Evolutionary conservation across 768 basidiomycete species (phyloP), one percentile per base, ranked within the genome.

Genomic region (Rhizopogon salebrosus): DNA sequence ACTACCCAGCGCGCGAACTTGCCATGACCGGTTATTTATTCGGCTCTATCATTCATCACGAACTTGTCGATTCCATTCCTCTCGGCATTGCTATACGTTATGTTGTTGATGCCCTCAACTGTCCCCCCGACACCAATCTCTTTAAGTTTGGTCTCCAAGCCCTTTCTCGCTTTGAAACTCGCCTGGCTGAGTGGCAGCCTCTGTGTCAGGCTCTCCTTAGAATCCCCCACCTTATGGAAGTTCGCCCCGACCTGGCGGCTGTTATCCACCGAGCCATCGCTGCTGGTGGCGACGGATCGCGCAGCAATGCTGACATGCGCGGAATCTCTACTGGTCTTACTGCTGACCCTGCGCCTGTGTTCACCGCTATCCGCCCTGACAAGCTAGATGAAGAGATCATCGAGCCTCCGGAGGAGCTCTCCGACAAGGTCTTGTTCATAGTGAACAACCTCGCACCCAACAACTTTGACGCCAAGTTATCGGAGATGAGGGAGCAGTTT

Each of bases 91-190:
- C 95, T 24, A 88, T 98, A 51, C 92, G 95, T 56, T 98, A 95
- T 66, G 90, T 99, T 56, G 78, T 97, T 22, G 95, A 98, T 63
- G 95, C 97, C 0, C 78, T 98, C 57, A 86, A 87, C 51, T 93
- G 92, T 64, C 82, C 92, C 24, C 87, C 93, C 4, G 92, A 94
- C 52, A 89, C 91, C 35, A 94, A 95, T 60, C 78, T 95, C 24
- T 98, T 97, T 80, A 89, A 88, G 61, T 99, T 98, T 67, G 97
- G 97, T 55, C 78, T 93, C 53, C 87, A 93, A 69, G 94, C 97
- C 3, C 80, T 99, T 9, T 75, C 82, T 37, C 80, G 92, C 45
- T 97, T 98, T 65, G 92, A 95, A 64, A 80, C 78, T 35, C 82
- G 94, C 23, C 77, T 99, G 51, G 72, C 82, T 36, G 95, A 98